Percentiles rank a stretch among this genome's conserved stretches.
phyloP scores from a whole-genome alignment of 2,329 filamentous ascomycete species.

The Lachnellula suecica region DNA sequence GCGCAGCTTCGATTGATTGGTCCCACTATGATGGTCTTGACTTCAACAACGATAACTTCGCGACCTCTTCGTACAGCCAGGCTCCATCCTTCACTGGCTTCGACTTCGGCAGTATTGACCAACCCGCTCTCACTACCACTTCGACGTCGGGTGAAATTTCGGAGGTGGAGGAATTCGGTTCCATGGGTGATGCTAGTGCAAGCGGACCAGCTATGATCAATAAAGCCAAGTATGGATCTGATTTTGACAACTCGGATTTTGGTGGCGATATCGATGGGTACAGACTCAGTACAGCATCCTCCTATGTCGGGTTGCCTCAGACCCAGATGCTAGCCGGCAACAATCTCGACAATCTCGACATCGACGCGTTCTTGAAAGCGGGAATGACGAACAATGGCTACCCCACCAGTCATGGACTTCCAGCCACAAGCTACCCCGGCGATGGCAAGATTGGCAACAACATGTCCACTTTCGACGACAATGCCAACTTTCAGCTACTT shows the following conservation, averaged over 20 bases:
- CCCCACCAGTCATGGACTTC: constrained; percentile 20
- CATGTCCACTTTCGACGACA: constrained; percentile 38
- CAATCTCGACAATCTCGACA: constrained; percentile 51
- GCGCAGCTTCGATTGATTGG: constrained; percentile 55
- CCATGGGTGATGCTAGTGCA: constrained; percentile 39
- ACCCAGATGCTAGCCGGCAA: constrained; percentile 42
- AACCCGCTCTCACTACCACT: constrained; percentile 53
- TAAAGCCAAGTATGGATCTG: constrained; percentile 36
- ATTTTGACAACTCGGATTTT: constrained; percentile 38
- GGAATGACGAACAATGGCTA: constrained; percentile 17
- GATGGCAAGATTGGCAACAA: constrained; percentile 44
- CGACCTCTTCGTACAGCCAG: constrained; percentile 55
- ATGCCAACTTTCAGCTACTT: constrained; percentile 33
- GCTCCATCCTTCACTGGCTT: constrained; percentile 52
- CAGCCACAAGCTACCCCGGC: constrained; percentile 16
- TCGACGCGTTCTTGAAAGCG: constrained; percentile 53
- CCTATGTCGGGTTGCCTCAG: constrained; percentile 47
- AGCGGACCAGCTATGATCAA: constrained; percentile 37
- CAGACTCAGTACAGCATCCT: constrained; percentile 47
- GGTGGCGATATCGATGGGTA: constrained; percentile 46
- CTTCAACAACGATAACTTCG: constrained; percentile 48
- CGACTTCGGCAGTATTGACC: constrained; percentile 55
- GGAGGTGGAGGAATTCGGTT: constrained; percentile 60
- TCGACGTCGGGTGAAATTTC: constrained; percentile 68
- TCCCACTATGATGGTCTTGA: constrained; percentile 52